Percentiles rank a stretch among this genome's conserved stretches.
These are phyloP conservation scores for Apiospora rasikravindrae DNA, from an alignment of 2,329 filamentous ascomycete genomes.

Conservation along the genomic window DNA sequence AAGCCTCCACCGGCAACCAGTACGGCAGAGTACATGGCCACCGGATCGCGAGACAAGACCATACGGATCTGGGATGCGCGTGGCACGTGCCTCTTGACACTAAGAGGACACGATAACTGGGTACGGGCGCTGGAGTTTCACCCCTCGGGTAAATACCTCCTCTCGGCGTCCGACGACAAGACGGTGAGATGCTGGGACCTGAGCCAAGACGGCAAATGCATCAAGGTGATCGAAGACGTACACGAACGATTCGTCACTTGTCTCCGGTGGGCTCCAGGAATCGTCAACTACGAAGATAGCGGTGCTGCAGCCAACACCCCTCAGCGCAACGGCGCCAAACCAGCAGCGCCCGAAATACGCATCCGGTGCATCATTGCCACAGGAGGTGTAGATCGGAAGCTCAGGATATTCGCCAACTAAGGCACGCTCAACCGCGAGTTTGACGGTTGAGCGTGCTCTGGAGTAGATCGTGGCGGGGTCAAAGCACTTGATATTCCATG, in stretches of 20 bases:
- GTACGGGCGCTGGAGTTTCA: slow-evolving; percentile 86
- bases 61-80: slow-evolving; percentile 89
- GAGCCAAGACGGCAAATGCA: slow-evolving; percentile 85
- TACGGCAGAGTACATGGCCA: slow-evolving; percentile 86
- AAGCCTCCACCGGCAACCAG: slow-evolving; percentile 76
- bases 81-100: slow-evolving; percentile 82
- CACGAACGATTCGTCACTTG: slow-evolving; percentile 88
- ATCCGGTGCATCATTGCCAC: slow-evolving; percentile 88
- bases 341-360: slow-evolving; percentile 56
- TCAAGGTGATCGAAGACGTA: slow-evolving; percentile 77
- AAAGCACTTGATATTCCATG: not conserved
- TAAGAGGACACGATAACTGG: slow-evolving; percentile 94
- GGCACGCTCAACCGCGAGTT: not conserved
- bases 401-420: slow-evolving; percentile 76
- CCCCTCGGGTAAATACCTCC: slow-evolving; percentile 86
- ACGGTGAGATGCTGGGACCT: slow-evolving; percentile 94
- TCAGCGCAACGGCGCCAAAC: slow-evolving; percentile 54
- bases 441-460: not conserved
- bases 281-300: slow-evolving; percentile 63
- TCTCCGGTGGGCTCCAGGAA: slow-evolving; percentile 83
- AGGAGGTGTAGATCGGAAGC: slow-evolving; percentile 80
- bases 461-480: not conserved
- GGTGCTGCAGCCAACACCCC: slow-evolving; percentile 46
- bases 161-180: slow-evolving; percentile 89
- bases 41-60: slow-evolving; percentile 86